Evolutionary conservation across 305 asterid species (phyloP).

Genomic region (Solanum hybrid): DNA sequence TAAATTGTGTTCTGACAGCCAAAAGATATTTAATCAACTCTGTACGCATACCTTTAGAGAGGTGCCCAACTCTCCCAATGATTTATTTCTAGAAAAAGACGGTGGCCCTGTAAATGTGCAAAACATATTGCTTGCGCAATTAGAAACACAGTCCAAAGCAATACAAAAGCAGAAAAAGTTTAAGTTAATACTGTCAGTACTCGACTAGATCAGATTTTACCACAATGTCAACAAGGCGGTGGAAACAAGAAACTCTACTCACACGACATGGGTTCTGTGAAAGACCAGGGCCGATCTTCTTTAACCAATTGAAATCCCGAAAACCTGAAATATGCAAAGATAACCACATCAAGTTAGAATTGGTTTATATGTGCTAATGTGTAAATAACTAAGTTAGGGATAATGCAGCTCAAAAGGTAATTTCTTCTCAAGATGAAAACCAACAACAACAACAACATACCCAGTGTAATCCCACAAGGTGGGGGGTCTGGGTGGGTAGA

Average conservation of each 20-base stretch:
- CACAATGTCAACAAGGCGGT: not conserved
- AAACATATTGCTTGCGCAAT: not conserved
- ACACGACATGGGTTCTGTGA: slow-evolving; percentile 43
- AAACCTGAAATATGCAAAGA: slow-evolving; percentile 47
- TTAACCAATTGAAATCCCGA: slow-evolving; percentile 67
- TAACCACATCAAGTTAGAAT: not conserved
- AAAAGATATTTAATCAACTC: not conserved
- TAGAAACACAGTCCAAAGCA: not conserved
- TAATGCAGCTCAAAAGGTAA: not conserved
- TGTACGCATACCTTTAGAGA: slow-evolving; percentile 44
- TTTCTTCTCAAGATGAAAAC: not conserved
- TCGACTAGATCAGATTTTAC: not conserved
- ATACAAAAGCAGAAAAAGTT: not conserved
- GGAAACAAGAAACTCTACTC: slow-evolving; percentile 20
- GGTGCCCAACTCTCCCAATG: slow-evolving; percentile 60
- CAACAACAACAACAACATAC: not conserved
- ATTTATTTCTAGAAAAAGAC: slow-evolving; percentile 29
- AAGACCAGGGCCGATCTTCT: slow-evolving; percentile 46
- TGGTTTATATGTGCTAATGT: not conserved
- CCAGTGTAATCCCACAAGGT: not conserved
- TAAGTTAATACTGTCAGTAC: not conserved
- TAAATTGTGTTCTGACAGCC: not conserved
- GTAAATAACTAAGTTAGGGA: not conserved
- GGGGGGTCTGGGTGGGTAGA: not conserved
- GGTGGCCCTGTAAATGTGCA: slow-evolving; percentile 44